These are phyloP conservation scores for Candida tetrigidarum DNA, from an alignment of 1,139 yeast genomes.

Conservation along the genomic window DNA sequence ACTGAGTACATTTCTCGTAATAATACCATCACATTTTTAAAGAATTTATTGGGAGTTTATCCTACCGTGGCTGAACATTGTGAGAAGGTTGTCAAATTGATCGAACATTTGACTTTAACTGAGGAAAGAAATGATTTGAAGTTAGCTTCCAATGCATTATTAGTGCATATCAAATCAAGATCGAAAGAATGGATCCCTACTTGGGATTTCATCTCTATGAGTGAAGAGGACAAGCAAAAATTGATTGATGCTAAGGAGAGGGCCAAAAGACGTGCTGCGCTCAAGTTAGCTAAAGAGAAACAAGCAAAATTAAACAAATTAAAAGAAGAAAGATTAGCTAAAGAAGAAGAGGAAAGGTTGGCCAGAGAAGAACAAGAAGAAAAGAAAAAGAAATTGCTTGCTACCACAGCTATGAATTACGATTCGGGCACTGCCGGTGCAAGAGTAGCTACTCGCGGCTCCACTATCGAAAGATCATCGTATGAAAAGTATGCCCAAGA, in stretches of 20 bases:
- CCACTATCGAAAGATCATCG: slow-evolving; percentile 21
- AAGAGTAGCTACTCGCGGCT: slow-evolving; percentile 26
- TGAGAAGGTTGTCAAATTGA: slow-evolving; percentile 49
- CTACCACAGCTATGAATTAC: slow-evolving; percentile 23
- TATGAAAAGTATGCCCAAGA: slow-evolving; percentile 35
- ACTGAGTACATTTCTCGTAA: slow-evolving; percentile 80
- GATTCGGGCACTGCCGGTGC: slow-evolving; percentile 24
- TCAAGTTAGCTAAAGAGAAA: slow-evolving; percentile 16
- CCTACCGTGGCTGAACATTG: slow-evolving; percentile 78
- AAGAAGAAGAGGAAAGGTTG: slow-evolving; percentile 23
- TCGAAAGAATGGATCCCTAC: slow-evolving; percentile 58
- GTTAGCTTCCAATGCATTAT: slow-evolving; percentile 75
- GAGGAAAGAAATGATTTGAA: slow-evolving; percentile 84
- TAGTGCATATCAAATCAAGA: slow-evolving; percentile 70
- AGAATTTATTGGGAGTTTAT: slow-evolving; percentile 64
- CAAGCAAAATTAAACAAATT: slow-evolving; percentile 23
- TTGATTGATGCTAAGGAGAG: slow-evolving; percentile 27
- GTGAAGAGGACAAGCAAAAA: slow-evolving; percentile 31
- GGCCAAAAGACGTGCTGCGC: slow-evolving; percentile 24
- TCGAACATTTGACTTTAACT: slow-evolving; percentile 49
- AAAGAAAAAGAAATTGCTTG: slow-evolving; percentile 16
- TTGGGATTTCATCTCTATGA: slow-evolving; percentile 59
- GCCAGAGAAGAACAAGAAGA: slow-evolving; percentile 20
- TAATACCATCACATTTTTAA: slow-evolving; percentile 79
- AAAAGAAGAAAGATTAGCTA: slow-evolving; percentile 20